These are phyloP conservation scores for Ogataea hybrid DNA, from an alignment of 1,139 yeast species.

Conservation along the genomic window DNA sequence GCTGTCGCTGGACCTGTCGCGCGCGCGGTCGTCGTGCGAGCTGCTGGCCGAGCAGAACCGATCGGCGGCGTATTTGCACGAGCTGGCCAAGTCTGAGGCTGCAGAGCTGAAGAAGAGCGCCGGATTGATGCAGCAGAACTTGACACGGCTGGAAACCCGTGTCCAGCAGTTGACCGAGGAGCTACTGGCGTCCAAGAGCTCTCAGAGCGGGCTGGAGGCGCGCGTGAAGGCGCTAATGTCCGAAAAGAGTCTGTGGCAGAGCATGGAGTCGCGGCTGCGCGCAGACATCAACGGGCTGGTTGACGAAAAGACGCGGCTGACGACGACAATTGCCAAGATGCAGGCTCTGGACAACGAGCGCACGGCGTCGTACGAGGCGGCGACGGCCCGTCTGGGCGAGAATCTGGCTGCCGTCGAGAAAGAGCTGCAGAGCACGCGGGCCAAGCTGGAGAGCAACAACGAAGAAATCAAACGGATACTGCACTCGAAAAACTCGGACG, in stretches of 20 bases:
- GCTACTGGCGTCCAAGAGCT: conserved; percentile 42
- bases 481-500: conserved; percentile 54
- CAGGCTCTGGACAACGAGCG: conserved; percentile 63
- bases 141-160: conserved; percentile 53
- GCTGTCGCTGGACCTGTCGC: conserved; percentile 43
- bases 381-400: conserved; percentile 47
- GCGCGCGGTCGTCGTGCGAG: conserved; percentile 44
- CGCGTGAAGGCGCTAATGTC: conserved; percentile 50
- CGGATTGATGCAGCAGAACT: conserved; percentile 52
- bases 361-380: conserved; percentile 49
- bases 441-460: conserved; percentile 50
- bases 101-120: conserved; percentile 41
- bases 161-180: conserved; percentile 59
- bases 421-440: conserved; percentile 41
- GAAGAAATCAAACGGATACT: conserved; percentile 46
- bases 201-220: conserved; percentile 39
- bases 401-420: conserved; percentile 54
- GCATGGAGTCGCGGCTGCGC: conserved; percentile 51
- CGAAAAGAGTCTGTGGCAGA: conserved; percentile 51
- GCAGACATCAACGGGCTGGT: conserved; percentile 53
- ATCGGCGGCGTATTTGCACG: conserved; percentile 36
- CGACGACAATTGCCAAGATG: conserved; percentile 57
- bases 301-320: conserved; percentile 60
- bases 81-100: conserved; percentile 42
- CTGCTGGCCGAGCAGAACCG: conserved; percentile 46